phyloP scores from a whole-genome alignment of 768 basidiomycete species.

The Amanita inopinata region DNA sequence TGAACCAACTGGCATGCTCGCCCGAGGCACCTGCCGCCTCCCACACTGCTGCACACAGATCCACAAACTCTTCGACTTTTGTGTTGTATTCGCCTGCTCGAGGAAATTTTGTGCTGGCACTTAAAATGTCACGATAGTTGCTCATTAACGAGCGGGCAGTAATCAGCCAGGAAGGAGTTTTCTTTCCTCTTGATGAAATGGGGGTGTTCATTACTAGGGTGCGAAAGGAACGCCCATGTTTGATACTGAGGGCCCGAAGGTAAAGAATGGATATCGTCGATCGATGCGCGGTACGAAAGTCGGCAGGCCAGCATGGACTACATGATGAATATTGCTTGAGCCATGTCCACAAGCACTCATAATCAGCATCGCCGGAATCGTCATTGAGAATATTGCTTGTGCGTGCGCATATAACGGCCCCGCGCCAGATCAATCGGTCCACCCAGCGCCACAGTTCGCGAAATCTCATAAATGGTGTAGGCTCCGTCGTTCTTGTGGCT shows the following conservation, averaged over 20 bases:
- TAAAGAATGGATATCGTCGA: slow-evolving; percentile 62
- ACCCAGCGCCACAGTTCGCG: slow-evolving; percentile 85
- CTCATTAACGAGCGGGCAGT: slow-evolving; percentile 52
- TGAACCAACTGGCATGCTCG: slow-evolving; percentile 64
- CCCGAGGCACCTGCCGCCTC: slow-evolving; percentile 59
- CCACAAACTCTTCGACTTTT: slow-evolving; percentile 77
- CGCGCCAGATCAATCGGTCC: slow-evolving; percentile 77
- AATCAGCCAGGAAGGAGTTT: slow-evolving; percentile 41
- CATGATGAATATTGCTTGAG: slow-evolving; percentile 51
- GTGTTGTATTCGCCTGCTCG: slow-evolving; percentile 69
- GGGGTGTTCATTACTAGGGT: slow-evolving; percentile 5
- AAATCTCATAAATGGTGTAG: slow-evolving; percentile 51
- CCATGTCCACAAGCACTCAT: slow-evolving; percentile 48
- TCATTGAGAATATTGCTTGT: slow-evolving; percentile 12
- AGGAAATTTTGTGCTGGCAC: slow-evolving; percentile 66
- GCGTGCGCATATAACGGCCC: slow-evolving; percentile 53
- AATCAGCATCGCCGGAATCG: slow-evolving; percentile 6
- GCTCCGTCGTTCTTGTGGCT: slow-evolving; percentile 28
- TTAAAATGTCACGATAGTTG: slow-evolving; percentile 63
- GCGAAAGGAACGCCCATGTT: slow-evolving; percentile 21
- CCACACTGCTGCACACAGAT: slow-evolving; percentile 75
- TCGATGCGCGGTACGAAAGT: slow-evolving; percentile 70
- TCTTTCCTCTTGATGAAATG: slow-evolving; percentile 14
- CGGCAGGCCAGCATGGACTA: slow-evolving; percentile 65
- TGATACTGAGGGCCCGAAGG: slow-evolving; percentile 59